Base-by-base conservation (phyloP, 805 yeast species). In the Candida broadrunensis region DNA sequence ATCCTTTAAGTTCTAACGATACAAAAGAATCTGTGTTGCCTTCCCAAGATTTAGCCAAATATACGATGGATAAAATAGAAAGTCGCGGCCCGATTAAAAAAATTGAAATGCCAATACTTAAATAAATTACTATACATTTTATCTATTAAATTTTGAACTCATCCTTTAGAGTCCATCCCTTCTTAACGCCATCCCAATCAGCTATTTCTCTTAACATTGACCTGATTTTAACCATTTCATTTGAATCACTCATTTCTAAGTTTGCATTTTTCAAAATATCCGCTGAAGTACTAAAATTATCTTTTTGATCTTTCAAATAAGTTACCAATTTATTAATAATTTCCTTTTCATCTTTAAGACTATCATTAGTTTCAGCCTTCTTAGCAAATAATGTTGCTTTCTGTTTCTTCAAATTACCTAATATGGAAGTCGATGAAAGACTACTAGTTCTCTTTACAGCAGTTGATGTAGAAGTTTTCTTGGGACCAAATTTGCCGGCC, bases 191-290 rank as follows among this genome's bases (percentile, higher is more conserved):
- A 47, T 82, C 78, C 89, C 95, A 89, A 1, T 52, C 60, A 2
- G 93, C 85, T 16, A 87, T 76, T 31, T 78, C 73, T 35, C 78
- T 75, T 38, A 89, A 59, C 75, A 89, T 73, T 0, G 88, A 81
- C 32, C 96, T 66, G 3, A 86, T 69, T 39, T 77, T 65, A 5
- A 81, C 67, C 23, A 85, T 77, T 17, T 81, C 83, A 36, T 74
- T 72, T 30, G 77, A 78, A 26, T 51, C 47, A 8, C 45, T 51
- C 37, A 54, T 35, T 16, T 49, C 42, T 14, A 64, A 33, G 21
- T 52, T 44, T 1, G 55, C 36, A 24, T 74, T 69, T 6, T 58
- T 56, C 0, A 82, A 60, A 13, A 84, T 73, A 4, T 68, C 75
- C 9, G 69, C 64, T 2, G 88, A 80, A 23, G 68, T 61, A 9